A percentile compares a stretch with the other conserved stretches of the same genome.
phyloP scores from a whole-genome alignment of 176 grass and related monocot genomes.

The Aegilops bicornis region DNA sequence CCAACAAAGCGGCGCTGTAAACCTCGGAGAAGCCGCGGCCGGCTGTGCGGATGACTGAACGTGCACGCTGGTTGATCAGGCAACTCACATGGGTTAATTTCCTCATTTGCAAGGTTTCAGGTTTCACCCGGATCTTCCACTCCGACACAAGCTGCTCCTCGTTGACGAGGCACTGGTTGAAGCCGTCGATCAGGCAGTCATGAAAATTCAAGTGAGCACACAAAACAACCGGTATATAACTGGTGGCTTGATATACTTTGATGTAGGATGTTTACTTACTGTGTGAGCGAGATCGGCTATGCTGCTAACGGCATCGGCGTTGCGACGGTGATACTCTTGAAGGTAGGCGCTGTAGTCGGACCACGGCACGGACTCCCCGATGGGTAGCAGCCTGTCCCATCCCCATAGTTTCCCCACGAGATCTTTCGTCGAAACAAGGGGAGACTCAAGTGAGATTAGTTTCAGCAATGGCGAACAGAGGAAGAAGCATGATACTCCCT shows the following conservation, averaged over 20 bases:
- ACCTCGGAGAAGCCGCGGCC: background rate
- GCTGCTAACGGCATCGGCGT: background rate
- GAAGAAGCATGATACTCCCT: no score
- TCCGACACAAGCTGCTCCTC: background rate
- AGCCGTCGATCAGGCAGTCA: no score
- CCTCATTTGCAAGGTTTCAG: background rate
- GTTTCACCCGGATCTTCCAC: background rate
- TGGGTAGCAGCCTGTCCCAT: background rate
- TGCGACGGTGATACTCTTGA: background rate
- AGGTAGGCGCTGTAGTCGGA: background rate
- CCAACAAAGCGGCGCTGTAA: background rate
- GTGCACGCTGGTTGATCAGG: background rate
- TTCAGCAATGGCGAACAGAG: background rate
- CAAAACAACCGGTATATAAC: no score
- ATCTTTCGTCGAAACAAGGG: background rate
- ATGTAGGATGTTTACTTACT: background rate
- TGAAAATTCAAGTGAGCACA: no score
- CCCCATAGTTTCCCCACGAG: background rate
- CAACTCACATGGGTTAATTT: background rate
- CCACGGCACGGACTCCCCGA: background rate
- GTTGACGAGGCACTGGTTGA: background rate
- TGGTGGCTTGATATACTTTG: no score
- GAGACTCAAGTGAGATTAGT: background rate
- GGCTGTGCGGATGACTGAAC: background rate
- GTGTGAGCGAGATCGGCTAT: background rate